phyloP scores from a whole-genome alignment of 768 basidiomycete species.

The Xerocomellus intermedius region DNA sequence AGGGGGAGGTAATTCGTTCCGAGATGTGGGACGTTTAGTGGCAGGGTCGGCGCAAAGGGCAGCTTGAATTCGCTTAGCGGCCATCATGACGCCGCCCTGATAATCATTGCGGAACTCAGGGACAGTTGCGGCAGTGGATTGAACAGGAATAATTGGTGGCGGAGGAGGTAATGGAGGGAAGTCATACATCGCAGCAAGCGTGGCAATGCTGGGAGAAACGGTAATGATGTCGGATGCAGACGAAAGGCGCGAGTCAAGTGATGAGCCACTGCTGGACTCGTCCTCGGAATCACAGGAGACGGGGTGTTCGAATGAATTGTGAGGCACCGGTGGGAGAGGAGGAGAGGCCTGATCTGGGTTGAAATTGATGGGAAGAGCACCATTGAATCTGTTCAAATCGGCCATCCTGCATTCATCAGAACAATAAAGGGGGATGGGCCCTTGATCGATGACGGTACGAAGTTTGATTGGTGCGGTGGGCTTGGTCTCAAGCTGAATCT shows the following conservation, averaged over 20 bases:
- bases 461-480: constrained; percentile 43
- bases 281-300: constrained; percentile 37
- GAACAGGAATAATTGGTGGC: constrained; percentile 38
- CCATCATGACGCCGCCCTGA: constrained; percentile 68
- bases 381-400: constrained; percentile 48
- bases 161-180: constrained; percentile 57
- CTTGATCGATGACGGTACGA: constrained; percentile 74
- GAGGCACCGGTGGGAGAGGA: constrained; percentile 40
- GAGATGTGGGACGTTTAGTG: constrained; percentile 36
- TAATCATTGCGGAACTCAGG: constrained; percentile 41
- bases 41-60: constrained; percentile 42
- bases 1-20: constrained; percentile 34
- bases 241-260: constrained; percentile 34
- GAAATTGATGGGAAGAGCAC: constrained; percentile 45
- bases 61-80: constrained; percentile 52
- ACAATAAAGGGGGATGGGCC: constrained; percentile 80
- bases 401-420: constrained; percentile 70
- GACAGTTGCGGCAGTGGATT: constrained; percentile 22
- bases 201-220: constrained; percentile 35
- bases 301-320: constrained; percentile 34
- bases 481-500: constrained; percentile 19
- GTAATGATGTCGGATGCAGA: constrained; percentile 23
- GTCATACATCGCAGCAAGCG: constrained; percentile 40
- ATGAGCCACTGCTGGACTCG: constrained; percentile 41
- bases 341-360: constrained; percentile 45